phyloP scores from a whole-genome alignment of 306 rosid species.

The Trifolium dubium region DNA sequence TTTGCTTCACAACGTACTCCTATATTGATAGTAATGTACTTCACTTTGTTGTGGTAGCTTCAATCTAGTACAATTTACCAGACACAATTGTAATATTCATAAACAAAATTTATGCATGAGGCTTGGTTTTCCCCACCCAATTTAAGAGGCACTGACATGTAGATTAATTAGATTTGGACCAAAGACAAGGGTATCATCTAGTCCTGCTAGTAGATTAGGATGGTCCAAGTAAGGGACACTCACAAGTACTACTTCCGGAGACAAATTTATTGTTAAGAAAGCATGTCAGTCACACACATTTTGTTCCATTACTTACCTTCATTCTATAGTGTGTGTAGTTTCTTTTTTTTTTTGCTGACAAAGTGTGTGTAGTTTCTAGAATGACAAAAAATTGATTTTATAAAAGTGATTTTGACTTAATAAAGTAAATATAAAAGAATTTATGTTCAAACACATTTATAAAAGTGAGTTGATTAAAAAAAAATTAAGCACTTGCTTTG shows the following conservation, averaged over 20 bases:
- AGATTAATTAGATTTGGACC: slow-evolving; percentile 1
- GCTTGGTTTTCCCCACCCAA: slow-evolving; percentile 9
- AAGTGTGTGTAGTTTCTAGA: too few species aligned
- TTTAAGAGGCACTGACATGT: background rate
- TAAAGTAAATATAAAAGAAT: too few species aligned
- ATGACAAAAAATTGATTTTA: too few species aligned
- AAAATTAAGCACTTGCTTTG: too few species aligned
- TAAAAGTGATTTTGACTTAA: too few species aligned
- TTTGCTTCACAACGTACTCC: background rate
- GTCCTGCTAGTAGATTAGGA: background rate
- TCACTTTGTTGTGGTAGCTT: background rate
- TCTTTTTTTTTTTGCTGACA: too few species aligned
- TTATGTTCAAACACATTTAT: too few species aligned
- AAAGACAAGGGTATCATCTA: slow-evolving; percentile 22
- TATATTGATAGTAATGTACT: background rate
- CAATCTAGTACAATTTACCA: slow-evolving; percentile 13
- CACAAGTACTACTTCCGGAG: background rate
- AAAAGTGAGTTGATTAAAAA: too few species aligned
- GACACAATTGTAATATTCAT: background rate
- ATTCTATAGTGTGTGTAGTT: background rate
- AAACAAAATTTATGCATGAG: slow-evolving; percentile 19
- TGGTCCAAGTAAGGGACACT: slow-evolving; percentile 17
- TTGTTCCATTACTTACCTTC: slow-evolving; percentile 3
- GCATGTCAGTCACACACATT: background rate
- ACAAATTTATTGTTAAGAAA: background rate